Conservation (phyloP, 2,329 filamentous ascomycete genomes). For the Chrysosporium queenslandicum region DNA sequence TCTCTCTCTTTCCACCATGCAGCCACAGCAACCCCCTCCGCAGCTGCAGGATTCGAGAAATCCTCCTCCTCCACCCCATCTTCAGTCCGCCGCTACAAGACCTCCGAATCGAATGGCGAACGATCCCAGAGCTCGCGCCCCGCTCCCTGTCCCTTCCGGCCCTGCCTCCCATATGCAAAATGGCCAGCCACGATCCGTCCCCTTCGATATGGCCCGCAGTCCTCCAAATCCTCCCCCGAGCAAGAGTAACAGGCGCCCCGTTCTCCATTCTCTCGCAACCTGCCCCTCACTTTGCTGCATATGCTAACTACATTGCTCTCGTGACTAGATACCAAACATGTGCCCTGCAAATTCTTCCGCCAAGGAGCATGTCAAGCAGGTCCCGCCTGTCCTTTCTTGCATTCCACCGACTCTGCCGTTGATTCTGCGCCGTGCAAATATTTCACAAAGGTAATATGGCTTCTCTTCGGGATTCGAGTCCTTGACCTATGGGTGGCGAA, state of each 20-base stretch:
- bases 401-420: constrained; percentile 73
- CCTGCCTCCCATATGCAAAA: constrained; percentile 28
- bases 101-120: constrained; percentile 23
- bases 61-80: constrained; percentile 5
- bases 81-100: constrained; percentile 8
- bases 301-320: constrained; percentile 1
- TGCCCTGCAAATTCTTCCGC: constrained; percentile 98
- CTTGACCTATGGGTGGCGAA: constrained; percentile 2
- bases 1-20: constrained; percentile 4
- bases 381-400: constrained; percentile 89
- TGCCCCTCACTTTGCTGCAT: background rate
- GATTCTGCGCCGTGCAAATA: constrained; percentile 94
- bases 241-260: constrained; percentile 26
- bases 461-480: background rate
- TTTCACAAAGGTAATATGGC: constrained; percentile 72
- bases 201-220: constrained; percentile 39
- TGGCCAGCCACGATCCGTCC: constrained; percentile 33
- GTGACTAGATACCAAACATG: constrained; percentile 74
- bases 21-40: constrained; percentile 12
- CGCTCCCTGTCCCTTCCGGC: constrained; percentile 31
- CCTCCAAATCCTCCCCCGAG: constrained; percentile 36
- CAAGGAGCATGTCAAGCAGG: constrained; percentile 94
- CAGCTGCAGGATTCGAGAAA: constrained; percentile 6
- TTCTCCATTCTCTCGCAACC: background rate
- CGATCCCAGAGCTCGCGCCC: constrained; percentile 35